phyloP scores from a whole-genome alignment of 176 grass and related monocot species.

The Phragmites australis region DNA sequence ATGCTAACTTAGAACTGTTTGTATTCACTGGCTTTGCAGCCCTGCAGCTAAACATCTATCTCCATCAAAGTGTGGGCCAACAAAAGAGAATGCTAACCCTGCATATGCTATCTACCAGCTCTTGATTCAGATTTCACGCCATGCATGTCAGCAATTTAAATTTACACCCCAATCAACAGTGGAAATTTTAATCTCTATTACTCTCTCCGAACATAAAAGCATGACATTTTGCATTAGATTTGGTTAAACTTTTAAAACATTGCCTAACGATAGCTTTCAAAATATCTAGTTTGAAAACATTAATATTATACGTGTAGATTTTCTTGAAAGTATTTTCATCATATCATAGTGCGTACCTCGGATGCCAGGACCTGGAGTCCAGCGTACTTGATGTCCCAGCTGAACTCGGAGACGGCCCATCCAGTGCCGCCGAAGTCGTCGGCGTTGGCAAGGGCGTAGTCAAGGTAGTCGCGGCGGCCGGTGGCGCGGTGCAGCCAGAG shows the following conservation, averaged over 20 bases:
- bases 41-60: conserved; percentile 27
- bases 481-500: conserved; percentile 87
- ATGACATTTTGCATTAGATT: too few relatives aligned
- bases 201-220: too few relatives aligned
- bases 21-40: not conserved
- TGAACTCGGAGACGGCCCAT: conserved; percentile 95
- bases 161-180: not conserved
- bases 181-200: not conserved
- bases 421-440: conserved; percentile 66
- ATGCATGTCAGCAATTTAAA: not conserved
- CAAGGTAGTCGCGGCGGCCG: conserved; percentile 44
- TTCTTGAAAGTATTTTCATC: too few relatives aligned
- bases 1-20: conserved; percentile 21
- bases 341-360: conserved; percentile 49
- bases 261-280: too few relatives aligned
- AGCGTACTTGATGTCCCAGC: conserved; percentile 98
- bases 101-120: not conserved
- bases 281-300: too few relatives aligned
- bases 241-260: too few relatives aligned
- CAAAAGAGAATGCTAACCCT: conserved; percentile 1
- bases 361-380: conserved; percentile 80
- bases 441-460: conserved; percentile 66
- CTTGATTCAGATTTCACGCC: not conserved
- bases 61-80: not conserved
- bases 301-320: too few relatives aligned